Evolutionary conservation across 306 rosid species (phyloP).

Genomic region (Lathyrus aphaca): DNA sequence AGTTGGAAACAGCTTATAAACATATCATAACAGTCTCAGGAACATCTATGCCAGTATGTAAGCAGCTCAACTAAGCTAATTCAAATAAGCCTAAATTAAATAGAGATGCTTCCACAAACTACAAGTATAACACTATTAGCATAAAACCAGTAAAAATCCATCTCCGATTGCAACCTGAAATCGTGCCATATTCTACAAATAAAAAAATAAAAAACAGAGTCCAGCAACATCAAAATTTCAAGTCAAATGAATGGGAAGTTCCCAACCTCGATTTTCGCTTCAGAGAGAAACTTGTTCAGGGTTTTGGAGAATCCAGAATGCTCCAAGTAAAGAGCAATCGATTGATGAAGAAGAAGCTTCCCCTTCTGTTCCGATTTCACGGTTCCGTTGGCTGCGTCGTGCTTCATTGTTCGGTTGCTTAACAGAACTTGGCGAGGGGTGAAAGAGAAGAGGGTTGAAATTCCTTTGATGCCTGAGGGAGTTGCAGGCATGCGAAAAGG

Average conservation of each 20-base stretch:
- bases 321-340: slow-evolving; percentile 66
- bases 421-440: slow-evolving; percentile 78
- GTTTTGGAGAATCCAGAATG: slow-evolving; percentile 67
- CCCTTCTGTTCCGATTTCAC: slow-evolving; percentile 28
- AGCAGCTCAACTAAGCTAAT: no score
- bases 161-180: no score
- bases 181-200: no score
- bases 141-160: no score
- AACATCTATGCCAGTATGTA: no score
- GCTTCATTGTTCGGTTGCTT: slow-evolving; percentile 50
- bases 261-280: slow-evolving; percentile 61
- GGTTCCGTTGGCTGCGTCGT: slow-evolving; percentile 24
- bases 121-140: no score
- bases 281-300: slow-evolving; percentile 67
- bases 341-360: slow-evolving; percentile 55
- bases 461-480: slow-evolving; percentile 34
- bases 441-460: slow-evolving; percentile 54
- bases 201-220: no score
- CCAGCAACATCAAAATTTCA: background rate
- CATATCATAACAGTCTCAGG: no score
- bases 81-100: no score
- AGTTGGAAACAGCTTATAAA: background rate
- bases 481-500: slow-evolving; percentile 57
- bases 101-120: no score
- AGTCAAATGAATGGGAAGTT: background rate